Conservation (phyloP, 1,139 yeast genomes). For the Hyphopichia pseudoburtonii region DNA sequence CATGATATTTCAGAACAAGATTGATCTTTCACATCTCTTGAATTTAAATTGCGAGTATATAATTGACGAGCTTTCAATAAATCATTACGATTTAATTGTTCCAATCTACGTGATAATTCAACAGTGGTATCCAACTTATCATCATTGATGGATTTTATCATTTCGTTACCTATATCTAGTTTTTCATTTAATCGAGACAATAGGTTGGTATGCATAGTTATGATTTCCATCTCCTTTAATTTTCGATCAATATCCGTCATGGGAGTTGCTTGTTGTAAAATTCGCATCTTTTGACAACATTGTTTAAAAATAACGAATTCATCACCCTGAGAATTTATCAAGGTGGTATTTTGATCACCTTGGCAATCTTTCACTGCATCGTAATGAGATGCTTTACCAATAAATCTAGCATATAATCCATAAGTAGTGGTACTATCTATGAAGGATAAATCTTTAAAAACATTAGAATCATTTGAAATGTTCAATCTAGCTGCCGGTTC, state of each 20-base stretch:
- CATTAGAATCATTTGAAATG: background rate
- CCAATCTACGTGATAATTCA: constrained; percentile 14
- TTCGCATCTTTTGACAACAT: constrained; percentile 25
- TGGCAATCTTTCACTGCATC: constrained; percentile 9
- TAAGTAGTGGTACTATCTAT: constrained; percentile 35
- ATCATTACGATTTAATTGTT: constrained; percentile 16
- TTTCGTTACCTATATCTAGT: constrained; percentile 21
- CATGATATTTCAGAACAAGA: constrained; percentile 12
- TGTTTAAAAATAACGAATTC: constrained; percentile 44
- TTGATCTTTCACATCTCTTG: constrained; percentile 7
- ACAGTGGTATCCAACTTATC: constrained; percentile 13
- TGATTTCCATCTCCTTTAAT: constrained; percentile 16
- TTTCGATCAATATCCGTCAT: constrained; percentile 8
- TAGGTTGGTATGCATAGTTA: constrained; percentile 26
- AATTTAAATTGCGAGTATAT: constrained; percentile 12
- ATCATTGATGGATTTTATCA: constrained; percentile 17
- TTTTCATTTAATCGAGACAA: constrained; percentile 28
- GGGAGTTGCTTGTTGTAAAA: constrained; percentile 23
- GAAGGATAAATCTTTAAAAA: constrained; percentile 21
- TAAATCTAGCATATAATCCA: constrained; percentile 40
- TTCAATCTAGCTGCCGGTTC: too few relatives aligned
- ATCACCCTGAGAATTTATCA: constrained; percentile 40
- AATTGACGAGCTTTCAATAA: constrained; percentile 19
- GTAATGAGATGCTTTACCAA: constrained; percentile 38
- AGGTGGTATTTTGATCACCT: constrained; percentile 18